phyloP scores from a whole-genome alignment of 2,329 filamentous ascomycete species.

The Drechslerella coelobrocha region DNA sequence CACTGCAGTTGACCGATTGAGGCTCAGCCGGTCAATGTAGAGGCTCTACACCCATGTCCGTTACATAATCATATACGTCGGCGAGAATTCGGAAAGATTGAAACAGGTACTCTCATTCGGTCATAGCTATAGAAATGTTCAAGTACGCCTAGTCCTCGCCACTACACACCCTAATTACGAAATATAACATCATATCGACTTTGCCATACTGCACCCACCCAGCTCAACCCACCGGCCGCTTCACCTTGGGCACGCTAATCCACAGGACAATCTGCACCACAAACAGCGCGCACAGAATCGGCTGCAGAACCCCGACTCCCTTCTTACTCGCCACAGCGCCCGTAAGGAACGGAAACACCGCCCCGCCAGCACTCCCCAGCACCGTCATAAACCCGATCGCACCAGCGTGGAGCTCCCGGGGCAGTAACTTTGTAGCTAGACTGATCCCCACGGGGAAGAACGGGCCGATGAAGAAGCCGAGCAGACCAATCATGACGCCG shows the following conservation, averaged over 20 bases:
- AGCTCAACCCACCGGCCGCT: conserved; percentile 13
- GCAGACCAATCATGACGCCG: conserved; percentile 72
- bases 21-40: no score
- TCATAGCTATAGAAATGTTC: no score
- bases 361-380: conserved; percentile 76
- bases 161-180: no score
- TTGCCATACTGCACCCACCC: no score
- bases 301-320: conserved; percentile 67
- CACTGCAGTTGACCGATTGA: no score
- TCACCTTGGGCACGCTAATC: conserved; percentile 34
- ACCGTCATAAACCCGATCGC: conserved; percentile 81
- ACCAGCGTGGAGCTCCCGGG: conserved; percentile 75
- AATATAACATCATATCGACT: no score
- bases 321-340: conserved; percentile 70
- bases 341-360: conserved; percentile 70
- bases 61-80: no score
- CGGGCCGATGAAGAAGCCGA: conserved; percentile 81
- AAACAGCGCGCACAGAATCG: conserved; percentile 64
- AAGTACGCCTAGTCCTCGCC: no score
- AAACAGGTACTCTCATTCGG: no score
- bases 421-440: conserved; percentile 75
- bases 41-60: no score
- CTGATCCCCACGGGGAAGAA: conserved; percentile 79
- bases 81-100: no score
- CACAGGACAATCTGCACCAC: conserved; percentile 54